A percentile compares a stretch with the other conserved stretches of the same genome.
These are phyloP conservation scores for Kockiozyma suomiensis DNA, from an alignment of 805 yeast genomes.

Conservation along the genomic window DNA sequence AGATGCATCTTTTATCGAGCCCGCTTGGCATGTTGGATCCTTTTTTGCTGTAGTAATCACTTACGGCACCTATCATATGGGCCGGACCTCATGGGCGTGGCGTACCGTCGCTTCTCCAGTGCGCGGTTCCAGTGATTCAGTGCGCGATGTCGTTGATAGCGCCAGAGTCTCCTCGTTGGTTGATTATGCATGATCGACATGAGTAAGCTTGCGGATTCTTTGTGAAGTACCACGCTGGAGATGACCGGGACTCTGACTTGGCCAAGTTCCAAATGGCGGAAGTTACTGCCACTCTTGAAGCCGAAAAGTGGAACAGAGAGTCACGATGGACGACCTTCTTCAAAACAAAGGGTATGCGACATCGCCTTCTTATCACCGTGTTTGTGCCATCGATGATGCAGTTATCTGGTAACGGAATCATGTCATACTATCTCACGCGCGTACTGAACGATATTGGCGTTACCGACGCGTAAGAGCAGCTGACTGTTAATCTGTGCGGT, in stretches of 20 bases:
- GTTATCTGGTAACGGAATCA: slow-evolving; percentile 56
- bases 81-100: slow-evolving; percentile 49
- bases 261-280: slow-evolving; percentile 48
- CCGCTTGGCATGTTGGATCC: slow-evolving; percentile 46
- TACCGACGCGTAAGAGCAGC: slow-evolving; percentile 43
- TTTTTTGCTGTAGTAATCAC: slow-evolving; percentile 54
- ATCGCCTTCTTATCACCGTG: slow-evolving; percentile 46
- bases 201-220: slow-evolving; percentile 56
- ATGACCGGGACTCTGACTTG: slow-evolving; percentile 42
- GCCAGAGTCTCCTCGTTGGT: slow-evolving; percentile 71
- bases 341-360: slow-evolving; percentile 47
- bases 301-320: slow-evolving; percentile 45
- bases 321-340: slow-evolving; percentile 48
- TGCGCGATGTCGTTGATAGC: slow-evolving; percentile 53
- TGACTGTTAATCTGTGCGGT: slow-evolving; percentile 51
- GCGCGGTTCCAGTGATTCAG: slow-evolving; percentile 50
- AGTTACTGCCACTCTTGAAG: slow-evolving; percentile 47
- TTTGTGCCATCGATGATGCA: slow-evolving; percentile 48
- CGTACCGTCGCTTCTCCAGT: slow-evolving; percentile 59
- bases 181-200: slow-evolving; percentile 57
- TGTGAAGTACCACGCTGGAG: slow-evolving; percentile 49
- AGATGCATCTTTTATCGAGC: slow-evolving; percentile 44
- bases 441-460: slow-evolving; percentile 59
- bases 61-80: slow-evolving; percentile 47
- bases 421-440: slow-evolving; percentile 54